These are phyloP conservation scores for Cystobasidium pallidum DNA, from an alignment of 1,284 basidiomycete genomes.

Conservation along the genomic window DNA sequence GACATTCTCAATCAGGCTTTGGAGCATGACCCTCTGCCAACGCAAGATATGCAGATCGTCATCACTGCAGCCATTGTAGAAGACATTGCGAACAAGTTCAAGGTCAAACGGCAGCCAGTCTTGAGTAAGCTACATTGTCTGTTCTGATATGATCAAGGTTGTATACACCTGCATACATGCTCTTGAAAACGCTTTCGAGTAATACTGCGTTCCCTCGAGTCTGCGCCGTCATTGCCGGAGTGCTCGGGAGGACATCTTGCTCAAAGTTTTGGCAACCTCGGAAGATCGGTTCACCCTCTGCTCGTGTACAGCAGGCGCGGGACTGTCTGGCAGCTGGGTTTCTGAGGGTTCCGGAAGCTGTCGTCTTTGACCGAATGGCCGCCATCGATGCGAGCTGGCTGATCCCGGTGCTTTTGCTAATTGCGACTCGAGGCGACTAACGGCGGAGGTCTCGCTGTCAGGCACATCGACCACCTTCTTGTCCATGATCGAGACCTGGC, in stretches of 20 bases:
- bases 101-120: conserved; percentile 61
- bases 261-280: conserved; percentile 33
- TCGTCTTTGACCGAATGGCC: conserved; percentile 22
- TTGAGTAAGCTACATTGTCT: conserved; percentile 29
- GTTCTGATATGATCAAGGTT: neutral
- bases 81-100: conserved; percentile 65
- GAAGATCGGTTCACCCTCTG: neutral
- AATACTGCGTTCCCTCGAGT: no score
- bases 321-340: conserved; percentile 40
- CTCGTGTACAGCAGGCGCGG: neutral
- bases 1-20: no score
- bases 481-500: neutral
- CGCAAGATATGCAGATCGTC: conserved; percentile 61
- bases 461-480: neutral
- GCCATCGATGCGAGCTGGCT: conserved; percentile 22
- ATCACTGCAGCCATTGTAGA: conserved; percentile 75
- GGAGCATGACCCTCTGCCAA: conserved; percentile 46
- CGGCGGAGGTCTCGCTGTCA: neutral
- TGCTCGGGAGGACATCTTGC: conserved; percentile 13
- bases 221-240: no score
- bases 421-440: conserved; percentile 17
- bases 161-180: conserved; percentile 6
- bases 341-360: neutral
- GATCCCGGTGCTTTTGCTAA: conserved; percentile 5
- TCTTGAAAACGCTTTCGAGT: neutral